These are phyloP conservation scores for Neopestalotiopsis sp. DNA, from an alignment of 2,329 filamentous ascomycete species.

Conservation along the genomic window DNA sequence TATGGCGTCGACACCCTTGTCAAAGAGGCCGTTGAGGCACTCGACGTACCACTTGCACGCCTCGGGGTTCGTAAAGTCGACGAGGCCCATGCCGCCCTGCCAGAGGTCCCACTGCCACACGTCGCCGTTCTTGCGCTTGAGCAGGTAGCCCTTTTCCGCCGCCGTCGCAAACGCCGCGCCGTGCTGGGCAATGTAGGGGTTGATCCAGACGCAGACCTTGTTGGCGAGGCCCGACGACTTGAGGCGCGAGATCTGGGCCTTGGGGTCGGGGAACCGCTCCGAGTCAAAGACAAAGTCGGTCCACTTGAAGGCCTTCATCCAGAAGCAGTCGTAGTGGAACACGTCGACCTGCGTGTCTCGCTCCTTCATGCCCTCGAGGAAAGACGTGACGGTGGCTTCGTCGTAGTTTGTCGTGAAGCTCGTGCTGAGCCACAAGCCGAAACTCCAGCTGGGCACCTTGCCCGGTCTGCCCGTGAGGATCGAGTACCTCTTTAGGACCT, in stretches of 20 bases:
- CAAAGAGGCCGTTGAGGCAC: constrained; percentile 68
- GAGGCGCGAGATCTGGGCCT: constrained; percentile 66
- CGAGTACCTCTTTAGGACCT: constrained; percentile 72
- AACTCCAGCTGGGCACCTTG: constrained; percentile 75
- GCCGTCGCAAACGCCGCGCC: constrained; percentile 70
- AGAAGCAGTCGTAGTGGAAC: constrained; percentile 81
- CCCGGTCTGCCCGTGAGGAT: constrained; percentile 69
- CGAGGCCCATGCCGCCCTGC: constrained; percentile 77
- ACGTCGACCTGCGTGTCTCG: constrained; percentile 71
- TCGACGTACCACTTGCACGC: constrained; percentile 69
- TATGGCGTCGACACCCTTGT: constrained; percentile 73
- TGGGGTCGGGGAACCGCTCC: constrained; percentile 72
- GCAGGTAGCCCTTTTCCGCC: constrained; percentile 69
- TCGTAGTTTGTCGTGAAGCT: constrained; percentile 78
- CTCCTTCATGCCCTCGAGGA: constrained; percentile 72
- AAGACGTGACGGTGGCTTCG: constrained; percentile 69
- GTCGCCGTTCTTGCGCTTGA: constrained; percentile 72
- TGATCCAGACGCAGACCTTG: constrained; percentile 79
- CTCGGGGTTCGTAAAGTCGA: constrained; percentile 76
- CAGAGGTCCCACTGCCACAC: constrained; percentile 80
- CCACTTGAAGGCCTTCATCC: constrained; percentile 78
- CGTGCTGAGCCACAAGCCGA: constrained; percentile 78
- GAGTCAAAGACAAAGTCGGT: constrained; percentile 76
- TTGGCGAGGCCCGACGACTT: constrained; percentile 65
- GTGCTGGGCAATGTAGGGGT: constrained; percentile 75